Percentiles rank a stretch among this genome's conserved stretches.
Evolutionary conservation across 495 filamentous ascomycete species (phyloP).

Genomic region (Aspergillus bridgeri): DNA sequence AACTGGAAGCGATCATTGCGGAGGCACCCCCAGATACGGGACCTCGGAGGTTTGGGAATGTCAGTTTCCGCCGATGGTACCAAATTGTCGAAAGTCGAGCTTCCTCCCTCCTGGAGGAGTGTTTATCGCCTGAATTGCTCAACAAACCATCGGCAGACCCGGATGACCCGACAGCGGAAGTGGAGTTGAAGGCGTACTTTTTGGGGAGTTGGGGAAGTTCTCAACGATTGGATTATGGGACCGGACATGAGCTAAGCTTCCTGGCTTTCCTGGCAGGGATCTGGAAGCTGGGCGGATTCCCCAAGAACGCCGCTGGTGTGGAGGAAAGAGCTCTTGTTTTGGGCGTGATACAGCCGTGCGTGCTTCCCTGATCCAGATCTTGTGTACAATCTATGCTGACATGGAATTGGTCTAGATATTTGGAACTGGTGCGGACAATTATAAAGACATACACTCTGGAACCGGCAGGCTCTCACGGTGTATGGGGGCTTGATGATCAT

Average conservation of each 20-base stretch:
- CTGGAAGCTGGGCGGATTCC: slow-evolving; percentile 86
- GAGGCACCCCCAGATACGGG: slow-evolving; percentile 81
- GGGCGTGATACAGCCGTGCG: slow-evolving; percentile 76
- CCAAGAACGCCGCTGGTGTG: slow-evolving; percentile 42
- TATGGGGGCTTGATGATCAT: slow-evolving; percentile 98
- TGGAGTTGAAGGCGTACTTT: slow-evolving; percentile 77
- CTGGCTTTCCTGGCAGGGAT: slow-evolving; percentile 83
- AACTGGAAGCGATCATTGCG: slow-evolving; percentile 62
- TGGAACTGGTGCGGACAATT: slow-evolving; percentile 73
- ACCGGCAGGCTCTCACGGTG: slow-evolving; percentile 89
- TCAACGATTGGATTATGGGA: slow-evolving; percentile 90
- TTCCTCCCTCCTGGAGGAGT: slow-evolving; percentile 55
- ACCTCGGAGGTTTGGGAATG: slow-evolving; percentile 86
- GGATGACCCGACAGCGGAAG: slow-evolving; percentile 41
- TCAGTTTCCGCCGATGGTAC: slow-evolving; percentile 83
- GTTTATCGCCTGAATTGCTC: slow-evolving; percentile 53
- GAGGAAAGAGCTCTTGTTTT: slow-evolving; percentile 76
- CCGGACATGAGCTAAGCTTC: slow-evolving; percentile 93
- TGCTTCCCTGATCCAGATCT: slow-evolving; percentile 2
- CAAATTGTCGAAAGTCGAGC: slow-evolving; percentile 59
- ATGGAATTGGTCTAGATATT: slow-evolving; percentile 54
- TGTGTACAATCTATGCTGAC: neutral
- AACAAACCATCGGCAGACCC: slow-evolving; percentile 27
- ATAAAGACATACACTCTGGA: slow-evolving; percentile 93
- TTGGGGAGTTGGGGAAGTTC: slow-evolving; percentile 83